Evolutionary conservation across 306 rosid genomes (phyloP).

Genomic region (Quercus mongolica): DNA sequence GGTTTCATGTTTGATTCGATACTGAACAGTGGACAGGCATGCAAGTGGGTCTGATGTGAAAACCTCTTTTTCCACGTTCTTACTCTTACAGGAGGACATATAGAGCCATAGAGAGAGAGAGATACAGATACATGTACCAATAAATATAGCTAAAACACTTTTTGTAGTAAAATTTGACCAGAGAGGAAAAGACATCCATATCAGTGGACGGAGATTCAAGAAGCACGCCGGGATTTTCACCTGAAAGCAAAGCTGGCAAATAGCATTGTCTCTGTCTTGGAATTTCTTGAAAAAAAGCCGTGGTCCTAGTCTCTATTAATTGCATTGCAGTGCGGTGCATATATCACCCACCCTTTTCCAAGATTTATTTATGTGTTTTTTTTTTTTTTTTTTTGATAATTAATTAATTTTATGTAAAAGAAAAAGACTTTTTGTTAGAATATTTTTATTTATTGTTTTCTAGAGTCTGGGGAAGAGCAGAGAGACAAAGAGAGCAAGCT

Average conservation of each 20-base stretch:
- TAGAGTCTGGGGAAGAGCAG: not conserved
- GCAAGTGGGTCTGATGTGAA: constrained; percentile 32
- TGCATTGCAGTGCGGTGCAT: not conserved
- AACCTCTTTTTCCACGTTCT: constrained; percentile 7
- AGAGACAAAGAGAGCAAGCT: not conserved
- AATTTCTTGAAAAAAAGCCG: constrained; percentile 1
- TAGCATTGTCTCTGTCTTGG: constrained; percentile 12
- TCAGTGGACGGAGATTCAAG: constrained; percentile 18
- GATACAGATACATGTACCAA: not conserved
- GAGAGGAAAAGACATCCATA: not conserved
- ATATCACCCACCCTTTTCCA: not conserved
- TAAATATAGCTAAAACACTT: not conserved
- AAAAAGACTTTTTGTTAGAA: not conserved
- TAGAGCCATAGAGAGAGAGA: too few species aligned
- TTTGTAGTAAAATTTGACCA: constrained; percentile 8
- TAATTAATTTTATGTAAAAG: too few species aligned
- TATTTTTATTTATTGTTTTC: not conserved
- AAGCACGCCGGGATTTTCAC: constrained; percentile 21
- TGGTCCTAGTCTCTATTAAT: not conserved
- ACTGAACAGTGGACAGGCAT: constrained; percentile 8
- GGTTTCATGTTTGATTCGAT: not conserved
- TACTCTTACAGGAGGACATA: not conserved
- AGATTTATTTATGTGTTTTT: not conserved
- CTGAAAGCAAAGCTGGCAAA: constrained; percentile 7
- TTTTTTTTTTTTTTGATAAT: not conserved